A percentile compares a stretch with the other conserved stretches of the same genome.
Conservation (phyloP, 2,329 filamentous ascomycete genomes). For the Cordyceps sp. region DNA sequence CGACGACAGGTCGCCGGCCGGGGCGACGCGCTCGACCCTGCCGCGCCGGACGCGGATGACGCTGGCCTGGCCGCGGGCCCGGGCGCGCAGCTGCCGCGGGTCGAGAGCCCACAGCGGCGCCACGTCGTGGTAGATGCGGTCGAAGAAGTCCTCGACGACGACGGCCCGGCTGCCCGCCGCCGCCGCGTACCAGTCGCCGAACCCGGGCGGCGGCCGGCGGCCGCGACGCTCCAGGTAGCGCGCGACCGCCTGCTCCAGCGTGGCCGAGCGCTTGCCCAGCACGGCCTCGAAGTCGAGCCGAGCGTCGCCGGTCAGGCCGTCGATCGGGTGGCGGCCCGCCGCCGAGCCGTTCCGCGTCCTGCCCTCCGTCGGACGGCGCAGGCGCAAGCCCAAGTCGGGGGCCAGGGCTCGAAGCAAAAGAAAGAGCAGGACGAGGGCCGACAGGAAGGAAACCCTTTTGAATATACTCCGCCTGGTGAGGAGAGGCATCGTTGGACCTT, state of each 20-base stretch:
- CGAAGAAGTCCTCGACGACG: conserved; percentile 46
- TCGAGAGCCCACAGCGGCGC: conserved; percentile 43
- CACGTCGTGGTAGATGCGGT: conserved; percentile 46
- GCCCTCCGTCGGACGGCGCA: too few relatives aligned
- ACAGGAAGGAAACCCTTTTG: too few relatives aligned
- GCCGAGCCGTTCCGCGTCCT: too few relatives aligned
- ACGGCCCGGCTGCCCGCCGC: conserved; percentile 34
- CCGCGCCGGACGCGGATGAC: conserved; percentile 31
- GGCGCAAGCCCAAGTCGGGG: too few relatives aligned
- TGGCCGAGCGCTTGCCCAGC: neutral
- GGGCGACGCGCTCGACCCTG: conserved; percentile 16
- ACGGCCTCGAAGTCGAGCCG: neutral
- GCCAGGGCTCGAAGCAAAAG: too few relatives aligned
- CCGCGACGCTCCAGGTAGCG: conserved; percentile 39
- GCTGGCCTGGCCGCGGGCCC: conserved; percentile 24
- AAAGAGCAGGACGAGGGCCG: too few relatives aligned
- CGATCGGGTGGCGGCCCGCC: neutral
- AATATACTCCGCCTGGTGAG: too few relatives aligned
- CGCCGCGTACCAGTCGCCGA: conserved; percentile 41
- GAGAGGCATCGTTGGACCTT: too few relatives aligned
- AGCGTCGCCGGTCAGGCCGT: neutral
- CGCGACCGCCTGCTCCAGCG: conserved; percentile 21
- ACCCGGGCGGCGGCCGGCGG: conserved; percentile 46
- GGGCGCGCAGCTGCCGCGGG: conserved; percentile 17
- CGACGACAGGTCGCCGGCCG: conserved; percentile 18